Base-by-base conservation (phyloP, 108 stramenopile species). In the Ochromonas danica region DNA sequence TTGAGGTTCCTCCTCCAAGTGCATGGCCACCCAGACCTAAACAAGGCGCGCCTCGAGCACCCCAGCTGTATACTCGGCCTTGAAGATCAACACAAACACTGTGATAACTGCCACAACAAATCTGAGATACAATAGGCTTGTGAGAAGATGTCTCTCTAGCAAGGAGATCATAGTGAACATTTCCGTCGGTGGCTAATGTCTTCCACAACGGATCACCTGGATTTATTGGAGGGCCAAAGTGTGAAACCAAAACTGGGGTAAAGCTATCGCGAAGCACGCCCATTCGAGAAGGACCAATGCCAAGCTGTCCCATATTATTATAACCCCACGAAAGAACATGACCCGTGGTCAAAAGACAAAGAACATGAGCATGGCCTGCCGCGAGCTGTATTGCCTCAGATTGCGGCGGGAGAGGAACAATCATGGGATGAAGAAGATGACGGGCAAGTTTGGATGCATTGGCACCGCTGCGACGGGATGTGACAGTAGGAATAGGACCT, bases 291-390 rank as follows among this genome's bases (percentile, higher is more conserved):
- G 38, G 70, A 0, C 79, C 79, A 3, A 80, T 10, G 2, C 79
- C 79, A 1, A 80, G 38, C 57, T 80, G 79, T 33, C 79, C 79
- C 3, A 31, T 17, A 1, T 3, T 38, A 65, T 80, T 80, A 17
- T 33, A 33, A 35, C 79, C 79, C 70, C 67, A 80, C 30, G 79
- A 41, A 27, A 62, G 70, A 33, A 80, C 0, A 28, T 0, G 1
- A 0, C 79, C 79, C 0, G 31, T 14, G 0, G 31, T 22, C 33
- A 27, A 62, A 38, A 80, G 1, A 39, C 35, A 36, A 1, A 80
- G 79, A 1, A 0, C 30, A 39, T 80, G 79, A 17, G 79, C 40
- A 2, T 80, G 61, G 3, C 79, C 79, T 10, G 61, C 61, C 6
- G 70, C 40, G 0, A 80, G 40, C 27, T 3, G 38, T 75, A 75